phyloP scores from a whole-genome alignment of 176 grass and related monocot genomes.

The Avena insularis region DNA sequence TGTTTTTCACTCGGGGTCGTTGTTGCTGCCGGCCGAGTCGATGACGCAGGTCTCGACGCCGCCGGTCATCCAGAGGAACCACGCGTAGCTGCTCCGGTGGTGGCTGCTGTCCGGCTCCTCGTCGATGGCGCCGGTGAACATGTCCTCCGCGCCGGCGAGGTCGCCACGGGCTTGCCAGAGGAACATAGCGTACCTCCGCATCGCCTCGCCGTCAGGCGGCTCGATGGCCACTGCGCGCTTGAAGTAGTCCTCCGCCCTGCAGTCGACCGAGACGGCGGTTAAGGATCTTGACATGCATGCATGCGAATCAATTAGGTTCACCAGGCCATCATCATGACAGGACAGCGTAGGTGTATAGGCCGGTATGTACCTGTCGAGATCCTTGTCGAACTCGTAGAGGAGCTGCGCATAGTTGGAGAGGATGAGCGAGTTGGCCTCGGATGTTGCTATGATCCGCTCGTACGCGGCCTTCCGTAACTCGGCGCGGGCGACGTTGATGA shows the following conservation, averaged over 20 bases:
- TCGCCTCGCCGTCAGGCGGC: conserved; percentile 78
- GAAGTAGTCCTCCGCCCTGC: conserved; percentile 87
- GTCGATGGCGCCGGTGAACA: conserved; percentile 68
- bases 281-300: background rate
- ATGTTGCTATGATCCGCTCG: conserved; percentile 63
- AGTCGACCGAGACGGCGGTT: background rate
- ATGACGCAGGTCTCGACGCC: conserved; percentile 65
- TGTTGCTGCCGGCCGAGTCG: conserved; percentile 28
- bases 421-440: conserved; percentile 68
- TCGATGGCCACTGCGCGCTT: conserved; percentile 60
- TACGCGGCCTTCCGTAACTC: conserved; percentile 55
- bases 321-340: too few species aligned
- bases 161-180: conserved; percentile 72
- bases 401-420: conserved; percentile 93
- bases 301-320: too few species aligned
- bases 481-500: background rate
- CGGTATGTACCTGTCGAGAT: conserved; percentile 58
- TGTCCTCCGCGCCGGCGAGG: conserved; percentile 68
- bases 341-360: too few species aligned
- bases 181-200: conserved; percentile 81
- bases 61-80: conserved; percentile 82
- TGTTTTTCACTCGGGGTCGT: conserved; percentile 29
- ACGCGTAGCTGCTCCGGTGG: conserved; percentile 62
- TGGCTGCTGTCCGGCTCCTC: conserved; percentile 67
- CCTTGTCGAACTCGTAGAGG: conserved; percentile 75